phyloP scores from a whole-genome alignment of 176 grass and related monocot species.

The Cocos nucifera region DNA sequence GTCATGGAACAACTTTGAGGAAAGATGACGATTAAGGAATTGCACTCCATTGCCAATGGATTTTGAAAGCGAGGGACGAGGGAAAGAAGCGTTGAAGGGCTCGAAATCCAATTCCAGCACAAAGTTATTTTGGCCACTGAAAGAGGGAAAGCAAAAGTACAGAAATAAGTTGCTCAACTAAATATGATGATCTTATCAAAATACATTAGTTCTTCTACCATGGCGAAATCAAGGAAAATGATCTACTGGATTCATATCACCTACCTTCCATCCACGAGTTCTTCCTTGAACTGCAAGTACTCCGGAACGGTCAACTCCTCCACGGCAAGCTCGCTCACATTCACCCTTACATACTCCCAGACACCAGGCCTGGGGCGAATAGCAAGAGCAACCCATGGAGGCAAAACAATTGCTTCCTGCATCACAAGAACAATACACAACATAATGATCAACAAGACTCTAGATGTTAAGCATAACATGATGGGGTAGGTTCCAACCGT shows the following conservation, averaged over 20 bases:
- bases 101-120: constrained; percentile 96
- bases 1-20: constrained; percentile 98
- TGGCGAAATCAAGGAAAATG: constrained; percentile 4
- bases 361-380: not conserved
- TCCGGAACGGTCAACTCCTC: not conserved
- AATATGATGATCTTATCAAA: too few relatives aligned
- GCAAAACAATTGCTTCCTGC: not conserved
- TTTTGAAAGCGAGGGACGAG: constrained; percentile 88
- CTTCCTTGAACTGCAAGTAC: constrained; percentile 3
- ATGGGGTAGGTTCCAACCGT: too few relatives aligned
- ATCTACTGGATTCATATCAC: too few relatives aligned
- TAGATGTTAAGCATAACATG: too few relatives aligned
- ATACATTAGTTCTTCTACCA: too few relatives aligned
- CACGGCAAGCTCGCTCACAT: not conserved
- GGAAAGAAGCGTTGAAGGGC: constrained; percentile 96
- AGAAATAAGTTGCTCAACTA: not conserved
- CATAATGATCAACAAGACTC: too few relatives aligned
- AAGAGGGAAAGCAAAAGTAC: not conserved
- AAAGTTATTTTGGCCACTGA: constrained; percentile 47
- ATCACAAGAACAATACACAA: too few relatives aligned
- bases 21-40: constrained; percentile 93
- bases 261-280: constrained; percentile 1
- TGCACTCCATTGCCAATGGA: constrained; percentile 97
- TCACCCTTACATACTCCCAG: not conserved
- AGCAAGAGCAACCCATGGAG: constrained; percentile 7